Evolutionary conservation across 2,329 filamentous ascomycete genomes (phyloP).

Genomic region (Allantophomopsis cytisporea): DNA sequence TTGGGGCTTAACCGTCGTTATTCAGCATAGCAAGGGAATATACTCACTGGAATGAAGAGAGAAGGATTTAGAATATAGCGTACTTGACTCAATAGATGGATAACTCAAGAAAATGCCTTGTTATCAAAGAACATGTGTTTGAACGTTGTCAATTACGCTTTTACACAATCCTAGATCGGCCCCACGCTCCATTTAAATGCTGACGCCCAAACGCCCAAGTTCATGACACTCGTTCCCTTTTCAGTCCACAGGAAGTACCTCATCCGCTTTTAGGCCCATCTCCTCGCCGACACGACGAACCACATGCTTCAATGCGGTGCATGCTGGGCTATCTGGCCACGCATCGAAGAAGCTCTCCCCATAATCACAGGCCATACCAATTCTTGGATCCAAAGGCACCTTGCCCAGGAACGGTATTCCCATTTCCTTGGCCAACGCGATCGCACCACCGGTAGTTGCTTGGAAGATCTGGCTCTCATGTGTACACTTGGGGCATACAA

Average conservation of each 20-base stretch:
- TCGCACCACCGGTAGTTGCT: slow-evolving; percentile 80
- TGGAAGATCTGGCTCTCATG: slow-evolving; percentile 77
- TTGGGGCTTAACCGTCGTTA: no score
- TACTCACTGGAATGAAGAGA: no score
- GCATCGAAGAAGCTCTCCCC: slow-evolving; percentile 95
- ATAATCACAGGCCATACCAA: slow-evolving; percentile 93
- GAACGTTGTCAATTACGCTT: no score
- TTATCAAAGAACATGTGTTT: no score
- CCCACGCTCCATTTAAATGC: no score
- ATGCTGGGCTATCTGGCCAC: slow-evolving; percentile 87
- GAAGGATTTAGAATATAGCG: no score
- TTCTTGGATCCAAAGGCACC: slow-evolving; percentile 83
- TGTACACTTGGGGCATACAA: slow-evolving; percentile 87
- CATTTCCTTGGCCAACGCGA: slow-evolving; percentile 71
- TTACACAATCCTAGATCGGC: no score
- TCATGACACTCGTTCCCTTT: no score
- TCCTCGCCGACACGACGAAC: slow-evolving; percentile 58
- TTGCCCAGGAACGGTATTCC: slow-evolving; percentile 77
- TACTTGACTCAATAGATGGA: no score
- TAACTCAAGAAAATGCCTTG: no score
- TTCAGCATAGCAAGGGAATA: no score
- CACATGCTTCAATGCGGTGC: slow-evolving; percentile 65
- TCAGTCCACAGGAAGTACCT: neutral
- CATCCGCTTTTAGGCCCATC: slow-evolving; percentile 28
- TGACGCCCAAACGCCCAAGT: no score